These are phyloP conservation scores for Fusarium longipes DNA, from an alignment of 2,329 filamentous ascomycete genomes.

Conservation along the genomic window DNA sequence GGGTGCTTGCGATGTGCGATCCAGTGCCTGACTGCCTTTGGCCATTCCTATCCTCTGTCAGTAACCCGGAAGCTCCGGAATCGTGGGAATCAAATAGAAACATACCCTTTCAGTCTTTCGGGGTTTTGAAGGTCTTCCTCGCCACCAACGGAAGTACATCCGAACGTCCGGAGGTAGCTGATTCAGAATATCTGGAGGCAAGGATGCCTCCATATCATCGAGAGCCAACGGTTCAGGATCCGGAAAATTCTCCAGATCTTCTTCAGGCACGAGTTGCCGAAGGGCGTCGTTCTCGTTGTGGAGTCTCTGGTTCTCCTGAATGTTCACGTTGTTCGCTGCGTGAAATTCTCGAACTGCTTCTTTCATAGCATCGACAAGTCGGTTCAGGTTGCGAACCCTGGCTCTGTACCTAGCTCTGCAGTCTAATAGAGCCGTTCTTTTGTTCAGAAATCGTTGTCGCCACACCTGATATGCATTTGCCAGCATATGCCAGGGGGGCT, in stretches of 20 bases:
- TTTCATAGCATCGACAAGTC: rapidly evolving
- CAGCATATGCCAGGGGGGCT: background rate
- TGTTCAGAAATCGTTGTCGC: background rate
- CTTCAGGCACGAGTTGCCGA: background rate
- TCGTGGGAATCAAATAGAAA: background rate
- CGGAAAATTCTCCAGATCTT: background rate
- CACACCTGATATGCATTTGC: rapidly evolving
- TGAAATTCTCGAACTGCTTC: conserved; percentile 5
- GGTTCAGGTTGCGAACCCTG: background rate
- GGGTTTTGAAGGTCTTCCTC: background rate
- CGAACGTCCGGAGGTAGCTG: background rate
- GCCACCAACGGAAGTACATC: background rate
- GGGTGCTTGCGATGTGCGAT: background rate
- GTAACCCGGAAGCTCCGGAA: background rate
- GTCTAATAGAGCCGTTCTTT: background rate
- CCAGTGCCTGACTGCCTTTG: background rate
- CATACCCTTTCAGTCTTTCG: conserved; percentile 22
- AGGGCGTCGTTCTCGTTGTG: background rate
- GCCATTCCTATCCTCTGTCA: conserved; percentile 28
- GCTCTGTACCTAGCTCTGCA: rapidly evolving
- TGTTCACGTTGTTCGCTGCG: background rate
- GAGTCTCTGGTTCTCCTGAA: background rate
- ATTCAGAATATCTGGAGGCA: rapidly evolving
- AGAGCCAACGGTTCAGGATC: background rate
- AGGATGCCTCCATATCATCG: background rate